Percentiles rank a stretch among this genome's conserved stretches.
Conservation (phyloP, 129 eudicot genomes). For the Artemisia tridentata region DNA sequence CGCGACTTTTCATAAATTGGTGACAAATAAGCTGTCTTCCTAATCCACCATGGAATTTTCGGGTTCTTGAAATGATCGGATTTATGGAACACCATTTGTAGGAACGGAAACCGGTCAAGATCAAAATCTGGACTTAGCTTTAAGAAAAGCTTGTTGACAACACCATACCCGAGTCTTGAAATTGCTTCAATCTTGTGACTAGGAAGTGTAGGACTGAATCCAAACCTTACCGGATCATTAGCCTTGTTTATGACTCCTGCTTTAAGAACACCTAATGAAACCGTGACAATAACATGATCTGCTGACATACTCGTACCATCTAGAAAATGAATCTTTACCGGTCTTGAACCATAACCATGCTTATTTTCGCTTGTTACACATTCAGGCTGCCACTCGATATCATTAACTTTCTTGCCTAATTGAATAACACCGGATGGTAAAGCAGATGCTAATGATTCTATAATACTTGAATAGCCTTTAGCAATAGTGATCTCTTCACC, state of each 20-base stretch:
- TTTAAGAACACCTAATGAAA: constrained; percentile 86
- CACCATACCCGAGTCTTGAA: constrained; percentile 79
- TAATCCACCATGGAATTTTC: constrained; percentile 80
- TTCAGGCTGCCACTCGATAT: constrained; percentile 62
- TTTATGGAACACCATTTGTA: constrained; percentile 69
- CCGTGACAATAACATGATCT: constrained; percentile 85
- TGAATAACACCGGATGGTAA: constrained; percentile 62
- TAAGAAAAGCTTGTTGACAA: constrained; percentile 81
- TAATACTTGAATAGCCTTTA: constrained; percentile 63
- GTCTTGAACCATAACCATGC: constrained; percentile 29
- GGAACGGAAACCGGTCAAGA: constrained; percentile 52
- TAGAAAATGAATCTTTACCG: constrained; percentile 65
- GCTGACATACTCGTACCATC: constrained; percentile 73
- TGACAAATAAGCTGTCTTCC: constrained; percentile 55
- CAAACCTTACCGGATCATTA: constrained; percentile 36
- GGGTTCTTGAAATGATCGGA: constrained; percentile 41
- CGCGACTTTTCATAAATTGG: constrained; percentile 65
- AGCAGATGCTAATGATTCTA: constrained; percentile 71
- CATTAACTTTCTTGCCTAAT: constrained; percentile 54
- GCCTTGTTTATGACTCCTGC: constrained; percentile 38
- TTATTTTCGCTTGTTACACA: constrained; percentile 26
- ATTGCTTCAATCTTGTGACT: constrained; percentile 56
- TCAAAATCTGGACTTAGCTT: constrained; percentile 37
- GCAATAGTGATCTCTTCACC: constrained; percentile 92
- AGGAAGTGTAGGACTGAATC: constrained; percentile 64